Evolutionary conservation across 139 green algal genomes (phyloP).

Genomic region (Gonium pectorale): DNA sequence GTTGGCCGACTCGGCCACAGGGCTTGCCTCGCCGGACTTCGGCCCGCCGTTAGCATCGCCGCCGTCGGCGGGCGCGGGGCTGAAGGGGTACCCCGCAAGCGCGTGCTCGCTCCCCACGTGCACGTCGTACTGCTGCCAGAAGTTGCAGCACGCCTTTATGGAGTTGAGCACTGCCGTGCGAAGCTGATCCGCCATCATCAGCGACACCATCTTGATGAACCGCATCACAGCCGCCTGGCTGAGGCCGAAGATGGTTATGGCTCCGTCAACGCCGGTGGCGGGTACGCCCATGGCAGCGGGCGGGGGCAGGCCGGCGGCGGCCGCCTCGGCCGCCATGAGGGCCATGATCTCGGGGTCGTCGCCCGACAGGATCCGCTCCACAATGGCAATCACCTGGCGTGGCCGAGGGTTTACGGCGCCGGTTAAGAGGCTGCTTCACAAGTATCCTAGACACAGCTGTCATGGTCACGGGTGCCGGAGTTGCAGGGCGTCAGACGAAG

Average conservation of each 20-base stretch:
- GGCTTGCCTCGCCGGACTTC: not conserved
- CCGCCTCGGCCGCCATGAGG: conserved; percentile 1
- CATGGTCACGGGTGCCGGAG: too few species aligned
- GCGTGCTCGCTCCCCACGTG: not conserved
- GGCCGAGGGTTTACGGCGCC: not conserved
- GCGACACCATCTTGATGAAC: conserved; percentile 73
- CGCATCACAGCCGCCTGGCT: conserved; percentile 57
- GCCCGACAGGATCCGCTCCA: conserved; percentile 47
- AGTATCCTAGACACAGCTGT: too few species aligned
- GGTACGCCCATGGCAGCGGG: not conserved
- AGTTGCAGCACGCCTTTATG: conserved; percentile 53
- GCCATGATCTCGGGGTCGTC: conserved; percentile 29
- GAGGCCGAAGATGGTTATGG: conserved; percentile 26
- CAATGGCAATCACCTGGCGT: conserved; percentile 54
- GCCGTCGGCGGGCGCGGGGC: not conserved
- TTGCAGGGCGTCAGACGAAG: too few species aligned
- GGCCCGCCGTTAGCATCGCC: not conserved
- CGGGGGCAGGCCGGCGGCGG: not conserved
- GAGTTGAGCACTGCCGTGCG: conserved; percentile 64
- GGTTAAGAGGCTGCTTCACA: too few species aligned
- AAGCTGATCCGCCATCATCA: conserved; percentile 79
- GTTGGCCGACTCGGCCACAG: conserved; percentile 22
- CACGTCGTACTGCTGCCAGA: conserved; percentile 73
- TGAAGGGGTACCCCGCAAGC: conserved; percentile 47
- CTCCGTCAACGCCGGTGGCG: not conserved